These are phyloP conservation scores for Mycena haematopus DNA, from an alignment of 768 basidiomycete species.

Conservation along the genomic window DNA sequence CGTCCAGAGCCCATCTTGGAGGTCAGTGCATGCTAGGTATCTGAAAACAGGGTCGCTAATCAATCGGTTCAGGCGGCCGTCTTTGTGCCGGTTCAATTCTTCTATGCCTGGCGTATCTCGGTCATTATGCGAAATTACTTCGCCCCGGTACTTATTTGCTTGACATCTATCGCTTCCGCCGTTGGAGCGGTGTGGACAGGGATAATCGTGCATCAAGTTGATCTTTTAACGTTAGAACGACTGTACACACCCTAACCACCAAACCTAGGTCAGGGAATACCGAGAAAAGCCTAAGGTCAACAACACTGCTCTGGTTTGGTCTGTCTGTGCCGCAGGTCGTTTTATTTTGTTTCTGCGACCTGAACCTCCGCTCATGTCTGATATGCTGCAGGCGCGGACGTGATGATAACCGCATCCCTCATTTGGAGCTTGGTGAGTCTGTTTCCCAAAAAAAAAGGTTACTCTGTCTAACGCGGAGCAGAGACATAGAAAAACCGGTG, in stretches of 20 bases:
- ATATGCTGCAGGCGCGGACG: not conserved
- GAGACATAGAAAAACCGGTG: not conserved
- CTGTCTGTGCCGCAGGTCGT: not conserved
- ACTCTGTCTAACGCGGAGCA: not conserved
- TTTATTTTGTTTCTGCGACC: not conserved
- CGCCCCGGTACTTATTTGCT: not conserved
- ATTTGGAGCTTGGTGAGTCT: not conserved
- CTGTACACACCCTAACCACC: no score
- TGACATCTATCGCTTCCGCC: not conserved
- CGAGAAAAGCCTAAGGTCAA: not conserved
- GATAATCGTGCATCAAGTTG: not conserved
- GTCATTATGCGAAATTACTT: not conserved
- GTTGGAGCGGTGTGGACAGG: not conserved
- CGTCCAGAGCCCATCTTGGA: not conserved
- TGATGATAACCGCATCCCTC: not conserved
- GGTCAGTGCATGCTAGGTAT: not conserved
- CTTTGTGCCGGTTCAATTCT: not conserved
- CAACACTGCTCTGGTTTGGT: not conserved
- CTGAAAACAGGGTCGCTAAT: not conserved
- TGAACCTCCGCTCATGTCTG: not conserved
- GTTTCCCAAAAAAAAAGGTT: not conserved
- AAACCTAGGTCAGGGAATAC: not conserved
- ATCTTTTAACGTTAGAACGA: no score
- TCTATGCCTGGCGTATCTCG: constrained; percentile 5
- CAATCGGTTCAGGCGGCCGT: not conserved